Conservation (phyloP, 768 basidiomycete species). For the Amanita rimosa region DNA sequence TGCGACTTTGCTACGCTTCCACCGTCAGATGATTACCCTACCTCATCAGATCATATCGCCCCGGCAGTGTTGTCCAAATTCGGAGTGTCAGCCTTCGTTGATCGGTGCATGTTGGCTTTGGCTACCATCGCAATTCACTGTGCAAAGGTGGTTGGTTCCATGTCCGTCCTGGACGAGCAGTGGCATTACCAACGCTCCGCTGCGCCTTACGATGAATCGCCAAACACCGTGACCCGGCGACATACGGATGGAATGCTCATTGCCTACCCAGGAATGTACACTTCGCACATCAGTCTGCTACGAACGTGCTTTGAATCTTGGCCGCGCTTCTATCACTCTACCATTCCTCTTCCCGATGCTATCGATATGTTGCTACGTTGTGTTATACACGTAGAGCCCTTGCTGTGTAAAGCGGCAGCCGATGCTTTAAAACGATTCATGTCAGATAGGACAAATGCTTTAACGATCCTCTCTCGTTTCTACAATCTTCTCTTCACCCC, state of each 20-base stretch:
- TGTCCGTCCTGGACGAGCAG: constrained; percentile 82
- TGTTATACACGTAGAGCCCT: constrained; percentile 77
- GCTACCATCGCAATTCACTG: constrained; percentile 47
- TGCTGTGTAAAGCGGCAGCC: constrained; percentile 56
- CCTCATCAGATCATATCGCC: constrained; percentile 55
- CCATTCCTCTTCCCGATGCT: constrained; percentile 43
- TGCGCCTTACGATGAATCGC: constrained; percentile 56
- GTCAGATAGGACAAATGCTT: constrained; percentile 42
- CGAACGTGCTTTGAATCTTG: constrained; percentile 73
- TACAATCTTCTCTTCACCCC: constrained; percentile 69
- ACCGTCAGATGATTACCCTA: constrained; percentile 54
- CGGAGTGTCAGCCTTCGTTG: constrained; percentile 63
- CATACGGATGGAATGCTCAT: constrained; percentile 51
- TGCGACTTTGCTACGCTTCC: constrained; percentile 51
- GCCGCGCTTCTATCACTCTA: constrained; percentile 66
- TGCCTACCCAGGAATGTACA: constrained; percentile 52
- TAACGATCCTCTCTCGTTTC: constrained; percentile 51
- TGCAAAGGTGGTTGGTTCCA: constrained; percentile 53
- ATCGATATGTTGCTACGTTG: constrained; percentile 74
- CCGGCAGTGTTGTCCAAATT: constrained; percentile 44
- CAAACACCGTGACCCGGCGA: constrained; percentile 54
- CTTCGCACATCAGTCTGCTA: constrained; percentile 59
- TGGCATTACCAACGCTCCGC: constrained; percentile 56
- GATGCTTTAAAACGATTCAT: constrained; percentile 65
- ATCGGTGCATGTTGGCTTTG: constrained; percentile 47